Evolutionary conservation across 345 rosid genomes (phyloP), one percentile per base, ranked within the genome.

Genomic region (Kandelia obovata): DNA sequence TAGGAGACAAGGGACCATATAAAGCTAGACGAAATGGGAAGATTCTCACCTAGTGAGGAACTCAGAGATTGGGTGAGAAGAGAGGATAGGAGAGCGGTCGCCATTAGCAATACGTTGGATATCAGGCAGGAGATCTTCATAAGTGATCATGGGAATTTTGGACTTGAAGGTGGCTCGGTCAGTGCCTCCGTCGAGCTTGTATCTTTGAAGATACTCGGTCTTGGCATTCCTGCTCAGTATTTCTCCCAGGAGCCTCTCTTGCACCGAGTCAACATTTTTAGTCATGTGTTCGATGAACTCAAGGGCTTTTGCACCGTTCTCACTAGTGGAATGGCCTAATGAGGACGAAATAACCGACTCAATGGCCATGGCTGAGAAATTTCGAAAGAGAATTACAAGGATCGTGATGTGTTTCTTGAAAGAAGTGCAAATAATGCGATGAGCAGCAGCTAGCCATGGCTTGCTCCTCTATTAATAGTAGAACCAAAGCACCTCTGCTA

Each of bases 31-130:
- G 1, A 23, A 52, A 5, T 20, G 6, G 56, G 23, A 17, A 5
- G 27, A 28, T n/a, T 9, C 67, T 51, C 27, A 87, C 97, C 97
- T 92, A 19, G 99, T 95, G 81, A 95, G 97, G 73, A 95, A 89
- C 80, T 95, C 99, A 11, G 99, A 92, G 77, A 95, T 80, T 34
- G 99, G 97, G 69, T 83, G 92, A 1, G 97, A 78, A 4, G 93
- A 89, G 66, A 95, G 75, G 77, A 95, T 95, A 8, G 96, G 75
- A 52, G 99, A 95, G 30, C 83, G 83, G 76, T 95, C 96, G 4
- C 99, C 97, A 21, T 90, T 85, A 72, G 99, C 99, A 19, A 95
- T 88, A 23, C 99, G 95, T 71, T 92, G 96, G 73, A 95, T 95
- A 67, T 89, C 90, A 0, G 96, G 93, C 82, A 81, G 88, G 37